Base-by-base conservation (phyloP, 441 rosid species). In the Pelargonium australe region DNA sequence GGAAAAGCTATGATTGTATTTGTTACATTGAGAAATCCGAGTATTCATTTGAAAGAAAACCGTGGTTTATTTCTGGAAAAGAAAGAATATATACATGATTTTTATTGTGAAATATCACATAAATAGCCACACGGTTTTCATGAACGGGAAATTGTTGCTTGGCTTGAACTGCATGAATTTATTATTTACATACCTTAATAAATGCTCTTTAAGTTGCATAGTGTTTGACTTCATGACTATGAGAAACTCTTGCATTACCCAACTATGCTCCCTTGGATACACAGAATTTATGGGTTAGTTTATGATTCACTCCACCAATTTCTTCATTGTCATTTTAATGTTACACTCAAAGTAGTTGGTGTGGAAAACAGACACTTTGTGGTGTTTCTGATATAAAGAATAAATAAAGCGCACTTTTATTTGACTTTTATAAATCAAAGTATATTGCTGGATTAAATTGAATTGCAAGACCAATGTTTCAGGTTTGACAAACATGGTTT, bases 401-500 rank as follows among this genome's bases (percentile, higher is more conserved):
- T 53, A 12, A 53, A 53, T n/a, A 19, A 53, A 53, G 60, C 4
- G 19, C 60, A 14, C 7, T 6, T 53, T n/a, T 53, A 14, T 53
- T 19, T 14, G 20, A 53, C 16, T 14, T 53, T 14, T 53, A 53
- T 53, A n/a, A 53, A 53, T 53, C 60, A 53, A 53, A 17, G 4
- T 5, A n/a, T 6, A n/a, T 11, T 53, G 19, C 34, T 28, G 34
- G 34, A 28, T 28, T 28, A 28, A 28, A 28, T 28, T 28, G 34
- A 28, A 28, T 28, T 28, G 34, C 34, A 53, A n/a, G 60, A 53
- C 60, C 60, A 53, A n/a, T 53, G 8, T 53, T 70, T 65, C 83
- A 88, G 94, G 94, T 73, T 60, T 86, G 65, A 40, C 84, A 7
- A 14, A 85, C 78, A 76, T 81, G 87, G 89, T 88, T 40, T 88